Percentiles rank a stretch among this genome's conserved stretches.
Conservation (phyloP, 106 monocot genomes). For the Dioscorea alata region DNA sequence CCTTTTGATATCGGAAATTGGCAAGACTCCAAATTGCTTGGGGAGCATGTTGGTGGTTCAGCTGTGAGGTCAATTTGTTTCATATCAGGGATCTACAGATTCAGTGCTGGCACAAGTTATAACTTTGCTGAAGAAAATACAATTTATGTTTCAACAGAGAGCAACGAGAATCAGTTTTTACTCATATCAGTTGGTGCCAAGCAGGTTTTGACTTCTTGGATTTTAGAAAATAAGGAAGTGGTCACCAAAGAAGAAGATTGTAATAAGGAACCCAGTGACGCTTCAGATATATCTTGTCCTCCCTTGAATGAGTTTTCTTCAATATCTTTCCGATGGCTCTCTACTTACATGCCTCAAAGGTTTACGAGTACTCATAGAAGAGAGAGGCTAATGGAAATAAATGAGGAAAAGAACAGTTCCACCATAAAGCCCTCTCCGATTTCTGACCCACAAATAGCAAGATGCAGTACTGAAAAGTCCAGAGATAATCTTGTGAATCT, state of each 20-base stretch:
- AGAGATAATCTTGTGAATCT: constrained; percentile 21
- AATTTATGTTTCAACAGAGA: constrained; percentile 11
- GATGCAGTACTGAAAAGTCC: not conserved
- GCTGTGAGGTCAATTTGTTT: constrained; percentile 86
- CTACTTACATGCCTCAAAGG: constrained; percentile 68
- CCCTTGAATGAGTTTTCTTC: constrained; percentile 14
- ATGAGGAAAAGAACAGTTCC: constrained; percentile 7
- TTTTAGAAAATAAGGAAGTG: constrained; percentile 31
- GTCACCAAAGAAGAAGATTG: too few relatives aligned
- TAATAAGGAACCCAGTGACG: constrained; percentile 3
- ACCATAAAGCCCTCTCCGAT: not conserved
- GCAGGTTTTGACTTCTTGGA: constrained; percentile 91
- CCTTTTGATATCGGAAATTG: constrained; percentile 31
- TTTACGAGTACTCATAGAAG: constrained; percentile 14
- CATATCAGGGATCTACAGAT: constrained; percentile 39
- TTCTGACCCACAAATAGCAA: constrained; percentile 13
- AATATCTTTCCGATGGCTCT: constrained; percentile 81
- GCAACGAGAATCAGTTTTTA: constrained; percentile 25
- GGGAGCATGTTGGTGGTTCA: constrained; percentile 97
- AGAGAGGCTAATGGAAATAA: constrained; percentile 4
- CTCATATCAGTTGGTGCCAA: constrained; percentile 94
- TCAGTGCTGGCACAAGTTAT: constrained; percentile 17
- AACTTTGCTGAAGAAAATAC: not conserved
- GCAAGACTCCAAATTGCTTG: constrained; percentile 66
- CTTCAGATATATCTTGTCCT: constrained; percentile 5